These are phyloP conservation scores for Kuraishia hungarica DNA, from an alignment of 805 yeast species.

Conservation along the genomic window DNA sequence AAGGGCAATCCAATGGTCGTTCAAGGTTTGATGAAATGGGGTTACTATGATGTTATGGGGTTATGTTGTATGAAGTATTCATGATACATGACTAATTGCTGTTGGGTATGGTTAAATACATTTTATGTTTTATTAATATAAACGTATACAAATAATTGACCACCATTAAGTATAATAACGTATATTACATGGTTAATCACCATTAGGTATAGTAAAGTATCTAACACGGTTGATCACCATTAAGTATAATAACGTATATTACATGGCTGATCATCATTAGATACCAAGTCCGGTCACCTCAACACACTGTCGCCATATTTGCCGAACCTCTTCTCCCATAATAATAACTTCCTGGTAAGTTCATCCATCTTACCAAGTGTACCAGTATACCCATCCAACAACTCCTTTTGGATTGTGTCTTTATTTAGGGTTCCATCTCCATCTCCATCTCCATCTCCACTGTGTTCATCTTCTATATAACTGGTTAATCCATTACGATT, in stretches of 20 bases:
- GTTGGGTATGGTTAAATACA: too few relatives aligned
- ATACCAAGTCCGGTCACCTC: too few relatives aligned
- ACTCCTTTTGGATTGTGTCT: constrained; percentile 20
- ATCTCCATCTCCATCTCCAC: constrained; percentile 9
- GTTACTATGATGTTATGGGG: neutral
- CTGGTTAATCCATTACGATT: constrained; percentile 41
- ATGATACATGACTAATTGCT: too few relatives aligned
- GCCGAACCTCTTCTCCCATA: constrained; percentile 76
- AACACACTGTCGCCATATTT: constrained; percentile 5
- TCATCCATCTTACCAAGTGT: constrained; percentile 62
- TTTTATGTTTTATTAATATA: too few relatives aligned
- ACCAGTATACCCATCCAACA: constrained; percentile 45
- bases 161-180: too few relatives aligned
- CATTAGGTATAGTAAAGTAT: too few relatives aligned
- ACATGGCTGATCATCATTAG: too few relatives aligned
- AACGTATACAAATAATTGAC: too few relatives aligned
- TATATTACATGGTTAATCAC: too few relatives aligned
- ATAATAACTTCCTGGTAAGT: constrained; percentile 58
- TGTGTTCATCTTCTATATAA: constrained; percentile 32
- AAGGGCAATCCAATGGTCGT: neutral
- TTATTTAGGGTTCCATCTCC: constrained; percentile 14
- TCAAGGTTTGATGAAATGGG: neutral
- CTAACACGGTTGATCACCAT: too few relatives aligned
- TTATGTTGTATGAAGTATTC: neutral
- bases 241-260: too few relatives aligned